These are phyloP conservation scores for Euryodendron excelsum DNA, from an alignment of 148 eudicot genomes.

Conservation along the genomic window DNA sequence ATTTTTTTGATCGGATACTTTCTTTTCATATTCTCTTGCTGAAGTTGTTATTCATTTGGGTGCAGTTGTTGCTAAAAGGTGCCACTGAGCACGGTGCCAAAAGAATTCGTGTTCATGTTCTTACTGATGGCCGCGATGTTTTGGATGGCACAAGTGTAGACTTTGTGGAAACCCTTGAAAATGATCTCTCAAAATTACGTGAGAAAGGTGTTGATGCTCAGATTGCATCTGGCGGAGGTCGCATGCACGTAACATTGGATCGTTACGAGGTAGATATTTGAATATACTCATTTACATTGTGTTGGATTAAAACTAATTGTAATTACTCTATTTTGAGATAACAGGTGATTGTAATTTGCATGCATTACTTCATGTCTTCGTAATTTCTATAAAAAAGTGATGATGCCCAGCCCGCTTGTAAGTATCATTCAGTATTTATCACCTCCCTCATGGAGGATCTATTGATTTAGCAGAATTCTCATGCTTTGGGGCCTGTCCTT, in stretches of 20 bases:
- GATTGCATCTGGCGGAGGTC: conserved; percentile 97
- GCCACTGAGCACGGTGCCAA: conserved; percentile 79
- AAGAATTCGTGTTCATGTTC: conserved; percentile 77
- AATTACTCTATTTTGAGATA: background rate
- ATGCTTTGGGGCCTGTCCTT: background rate
- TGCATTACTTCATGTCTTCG: background rate
- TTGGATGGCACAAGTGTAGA: conserved; percentile 91
- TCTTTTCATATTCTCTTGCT: background rate
- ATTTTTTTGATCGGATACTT: background rate
- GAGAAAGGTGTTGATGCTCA: conserved; percentile 82
- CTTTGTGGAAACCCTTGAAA: conserved; percentile 87
- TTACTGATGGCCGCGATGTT: conserved; percentile 97
- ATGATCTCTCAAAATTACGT: conserved; percentile 61
- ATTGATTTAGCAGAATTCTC: background rate
- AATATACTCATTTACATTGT: background rate
- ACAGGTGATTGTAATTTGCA: background rate
- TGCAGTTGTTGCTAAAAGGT: conserved; percentile 83
- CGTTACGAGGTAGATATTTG: conserved; percentile 76
- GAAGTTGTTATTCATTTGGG: background rate
- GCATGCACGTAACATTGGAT: conserved; percentile 94
- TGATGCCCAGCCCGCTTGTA: background rate
- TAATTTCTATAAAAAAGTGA: background rate
- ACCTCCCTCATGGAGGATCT: background rate
- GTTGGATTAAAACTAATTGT: background rate
- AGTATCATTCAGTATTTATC: background rate